A percentile compares a stretch with the other conserved stretches of the same genome.
These are phyloP conservation scores for Pichia eremophila DNA, from an alignment of 805 yeast genomes.

Conservation along the genomic window DNA sequence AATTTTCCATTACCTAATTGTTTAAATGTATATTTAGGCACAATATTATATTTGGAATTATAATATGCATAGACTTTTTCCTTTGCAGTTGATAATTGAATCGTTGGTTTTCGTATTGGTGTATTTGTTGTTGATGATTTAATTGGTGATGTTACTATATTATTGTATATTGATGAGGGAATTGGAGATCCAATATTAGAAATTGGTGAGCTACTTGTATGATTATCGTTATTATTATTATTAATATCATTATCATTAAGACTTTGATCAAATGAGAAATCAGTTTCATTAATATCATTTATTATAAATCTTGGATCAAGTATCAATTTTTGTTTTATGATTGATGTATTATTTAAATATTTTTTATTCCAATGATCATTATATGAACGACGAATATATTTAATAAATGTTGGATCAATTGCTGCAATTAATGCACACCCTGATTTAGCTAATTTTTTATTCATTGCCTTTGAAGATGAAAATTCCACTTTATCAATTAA, in stretches of 20 bases:
- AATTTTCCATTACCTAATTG: constrained; percentile 1
- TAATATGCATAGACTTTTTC: constrained; percentile 7
- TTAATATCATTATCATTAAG: no score
- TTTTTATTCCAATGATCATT: constrained; percentile 3
- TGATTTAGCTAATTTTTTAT: constrained; percentile 9
- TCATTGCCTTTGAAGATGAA: constrained; percentile 1
- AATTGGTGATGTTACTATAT: neutral
- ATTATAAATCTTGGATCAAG: constrained; percentile 1
- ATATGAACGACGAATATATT: constrained; percentile 2
- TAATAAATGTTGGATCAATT: neutral
- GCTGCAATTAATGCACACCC: constrained; percentile 7
- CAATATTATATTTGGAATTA: constrained; percentile 4
- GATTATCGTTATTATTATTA: no score
- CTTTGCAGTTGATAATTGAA: constrained; percentile 2
- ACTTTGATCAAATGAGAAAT: no score
- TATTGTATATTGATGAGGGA: neutral
- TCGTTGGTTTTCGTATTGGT: neutral
- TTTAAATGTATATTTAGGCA: constrained; percentile 3
- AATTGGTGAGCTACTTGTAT: neutral
- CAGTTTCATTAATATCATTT: no score
- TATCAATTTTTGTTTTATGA: neutral
- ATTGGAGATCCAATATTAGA: neutral
- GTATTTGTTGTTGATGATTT: neutral
- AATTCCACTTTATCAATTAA: neutral
- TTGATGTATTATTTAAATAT: neutral